Percentiles rank a stretch among this genome's conserved stretches.
phyloP scores from a whole-genome alignment of 1,139 yeast species.

The Scheffersomyces cryptocercus region DNA sequence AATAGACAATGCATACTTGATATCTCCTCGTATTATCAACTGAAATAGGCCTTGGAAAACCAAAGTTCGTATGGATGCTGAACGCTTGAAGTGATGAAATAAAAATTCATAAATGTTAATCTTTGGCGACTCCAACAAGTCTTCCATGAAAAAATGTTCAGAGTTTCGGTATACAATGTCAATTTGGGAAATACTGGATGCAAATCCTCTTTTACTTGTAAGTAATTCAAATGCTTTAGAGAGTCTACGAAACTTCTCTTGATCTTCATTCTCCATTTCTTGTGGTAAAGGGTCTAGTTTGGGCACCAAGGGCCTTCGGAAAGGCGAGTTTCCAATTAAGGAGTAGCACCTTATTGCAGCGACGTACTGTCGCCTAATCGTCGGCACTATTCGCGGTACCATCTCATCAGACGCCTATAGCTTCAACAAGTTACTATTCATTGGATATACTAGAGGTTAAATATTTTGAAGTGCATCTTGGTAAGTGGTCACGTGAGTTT shows the following conservation, averaged over 20 bases:
- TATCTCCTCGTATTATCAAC: conserved; percentile 11
- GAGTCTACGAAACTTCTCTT: conserved; percentile 13
- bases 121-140: conserved; percentile 19
- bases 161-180: neutral
- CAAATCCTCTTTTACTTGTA: conserved; percentile 4
- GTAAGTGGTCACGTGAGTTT: too few species aligned
- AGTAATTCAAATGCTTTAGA: conserved; percentile 16
- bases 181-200: neutral
- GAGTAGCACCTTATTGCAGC: too few species aligned
- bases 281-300: neutral
- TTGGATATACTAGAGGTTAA: too few species aligned
- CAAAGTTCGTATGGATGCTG: conserved; percentile 21
- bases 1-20: conserved; percentile 5
- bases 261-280: neutral
- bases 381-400: too few species aligned
- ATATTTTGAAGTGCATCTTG: too few species aligned
- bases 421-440: too few species aligned
- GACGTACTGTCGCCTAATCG: too few species aligned
- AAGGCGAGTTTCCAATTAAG: too few species aligned
- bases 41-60: conserved; percentile 18
- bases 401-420: too few species aligned
- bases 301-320: neutral
- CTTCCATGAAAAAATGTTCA: conserved; percentile 16
- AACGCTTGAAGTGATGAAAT: conserved; percentile 13
- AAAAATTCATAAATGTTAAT: conserved; percentile 17